Evolutionary conservation across 352 stramenopile species (phyloP), one percentile per base, ranked within the genome.

Genomic region (Pythium aristosporum): DNA sequence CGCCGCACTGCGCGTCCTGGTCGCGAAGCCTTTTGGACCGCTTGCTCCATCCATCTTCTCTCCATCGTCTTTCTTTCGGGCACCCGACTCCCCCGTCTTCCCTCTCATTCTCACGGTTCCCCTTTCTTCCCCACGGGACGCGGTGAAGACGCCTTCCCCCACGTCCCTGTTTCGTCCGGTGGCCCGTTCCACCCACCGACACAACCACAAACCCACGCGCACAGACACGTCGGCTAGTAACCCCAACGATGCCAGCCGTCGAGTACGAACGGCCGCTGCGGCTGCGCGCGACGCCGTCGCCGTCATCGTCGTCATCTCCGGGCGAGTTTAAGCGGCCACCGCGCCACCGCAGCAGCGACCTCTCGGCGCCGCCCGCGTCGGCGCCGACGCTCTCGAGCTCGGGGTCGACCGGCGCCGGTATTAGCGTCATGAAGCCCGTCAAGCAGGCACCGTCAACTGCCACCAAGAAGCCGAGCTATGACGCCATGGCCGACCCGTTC

Each of bases 401-500:
- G 43, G 23, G 43, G 7, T 50, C 56, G 3, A 18, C 32, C 2
- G n/a, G 16, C 56, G 44, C 43, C 15, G 44, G 42, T 20, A 63
- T 63, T 46, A 63, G 44, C 32, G 20, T 55, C 7, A 42, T 63
- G 21, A 63, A 63, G 56, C 44, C 56, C 43, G 56, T 47, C 43
- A 61, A 61, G 41, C 13, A 28, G 28, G 42, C 52, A 36, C 25
- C 37, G 52, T 39, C 11, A 7, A 39, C 34, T 3, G 2, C 34
- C 0, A 15, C 34, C 30, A 32, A 30, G 25, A 63, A 53, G 30
- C 12, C 56, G 12, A 63, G 44, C 23, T 32, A 54, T 12, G 56
- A 63, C 30, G 54, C 47, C 20, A 30, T 61, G 25, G 16, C 21
- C 12, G 73, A 73, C 52, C 82, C 82, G 2, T 91, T 91, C 61